Percentiles rank a stretch among this genome's conserved stretches.
Evolutionary conservation across 306 rosid genomes (phyloP).

Genomic region (Senna tora): DNA sequence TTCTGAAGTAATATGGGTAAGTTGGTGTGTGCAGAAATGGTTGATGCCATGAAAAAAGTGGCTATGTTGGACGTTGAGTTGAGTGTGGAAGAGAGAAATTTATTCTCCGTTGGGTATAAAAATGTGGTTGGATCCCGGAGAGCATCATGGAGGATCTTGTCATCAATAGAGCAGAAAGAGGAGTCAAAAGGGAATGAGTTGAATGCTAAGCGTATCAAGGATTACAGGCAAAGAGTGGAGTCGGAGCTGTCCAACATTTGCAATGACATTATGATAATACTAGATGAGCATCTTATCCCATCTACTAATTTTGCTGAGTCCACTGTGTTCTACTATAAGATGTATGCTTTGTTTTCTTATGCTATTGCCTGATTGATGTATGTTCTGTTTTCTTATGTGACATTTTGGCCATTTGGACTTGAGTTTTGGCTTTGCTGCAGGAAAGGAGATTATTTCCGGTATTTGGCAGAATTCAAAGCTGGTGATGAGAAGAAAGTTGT

Average conservation of each 20-base stretch:
- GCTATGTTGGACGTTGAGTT: constrained; percentile 47
- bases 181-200: constrained; percentile 48
- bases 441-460: constrained; percentile 50
- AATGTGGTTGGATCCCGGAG: constrained; percentile 50
- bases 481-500: constrained; percentile 46
- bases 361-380: background rate
- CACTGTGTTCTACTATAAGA: constrained; percentile 48
- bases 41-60: constrained; percentile 46
- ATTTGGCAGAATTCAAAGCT: constrained; percentile 48
- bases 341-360: constrained; percentile 38
- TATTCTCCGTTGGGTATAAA: constrained; percentile 54
- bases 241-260: constrained; percentile 46
- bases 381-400: background rate
- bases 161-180: constrained; percentile 49
- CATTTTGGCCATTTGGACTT: background rate
- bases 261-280: constrained; percentile 49
- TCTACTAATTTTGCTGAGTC: constrained; percentile 44
- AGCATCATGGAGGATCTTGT: constrained; percentile 54
- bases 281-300: constrained; percentile 57
- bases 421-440: constrained; percentile 40
- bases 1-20: background rate
- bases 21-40: constrained; percentile 45
- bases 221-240: constrained; percentile 48
- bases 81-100: constrained; percentile 53
- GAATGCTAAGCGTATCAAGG: constrained; percentile 43